Base-by-base conservation (phyloP, 257 asterid genomes). In the Nicotiana tomentosiformis region DNA sequence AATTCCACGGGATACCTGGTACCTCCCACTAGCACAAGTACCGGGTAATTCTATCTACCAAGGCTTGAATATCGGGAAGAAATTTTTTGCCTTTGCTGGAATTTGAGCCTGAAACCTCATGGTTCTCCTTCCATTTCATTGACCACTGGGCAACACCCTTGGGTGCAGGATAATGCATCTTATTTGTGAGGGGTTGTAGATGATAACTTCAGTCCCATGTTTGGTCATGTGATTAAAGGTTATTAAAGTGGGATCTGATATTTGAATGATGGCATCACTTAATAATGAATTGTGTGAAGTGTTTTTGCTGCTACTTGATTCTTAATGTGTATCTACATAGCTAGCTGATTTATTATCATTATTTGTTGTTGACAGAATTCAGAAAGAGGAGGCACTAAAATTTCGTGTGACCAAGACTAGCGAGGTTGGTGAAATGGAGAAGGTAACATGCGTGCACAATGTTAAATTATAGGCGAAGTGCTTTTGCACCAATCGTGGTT, bases 301-400 rank as follows among this genome's bases (percentile, higher is more conserved):
- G 46, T 57, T 29, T 29, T 16, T 51, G 43, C 80, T 51, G 80
- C 80, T 26, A 76, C 80, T 51, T 51, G 17, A 51, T 76, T 76
- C 80, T 76, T 49, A 76, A 7, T 83, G 62, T 77, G 46, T 66
- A 11, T 66, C 49, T 23, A 56, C 66, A 12, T 69, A 26, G 32
- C 26, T 9, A 14, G 46, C 51, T 83, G 68, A 81, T 81, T 77
- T 83, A 35, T 80, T 82, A 82, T 55, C 70, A 82, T 84, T 65
- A 55, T 43, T 60, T 85, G n/a, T 14, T 78, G 83, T 87, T 85
- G 82, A 87, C 90, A 96, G 98, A 90, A 68, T 83, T 79, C 98
- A 96, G 88, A 96, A 93, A 88, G 98, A 94, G 89, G 99, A 96
- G 86, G 97, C 98, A 62, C 82, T 94, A 57, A 90, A 89, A 86